A percentile compares a stretch with the other conserved stretches of the same genome.
These are phyloP conservation scores for Boletus patriciae DNA, from an alignment of 768 basidiomycete genomes.

Conservation along the genomic window DNA sequence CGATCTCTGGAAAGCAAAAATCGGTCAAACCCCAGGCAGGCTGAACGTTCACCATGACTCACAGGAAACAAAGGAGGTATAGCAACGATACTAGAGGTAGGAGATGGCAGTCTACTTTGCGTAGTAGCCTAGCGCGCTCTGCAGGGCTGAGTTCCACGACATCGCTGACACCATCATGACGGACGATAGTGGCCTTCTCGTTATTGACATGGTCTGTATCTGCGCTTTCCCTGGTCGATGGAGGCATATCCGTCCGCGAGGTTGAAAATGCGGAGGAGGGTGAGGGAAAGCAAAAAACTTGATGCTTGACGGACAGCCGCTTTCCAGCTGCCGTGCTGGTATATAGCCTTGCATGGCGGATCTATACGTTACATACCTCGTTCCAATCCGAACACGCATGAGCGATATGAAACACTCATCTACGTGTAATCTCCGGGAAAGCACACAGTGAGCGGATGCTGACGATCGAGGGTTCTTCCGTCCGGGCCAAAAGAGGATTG, in stretches of 20 bases:
- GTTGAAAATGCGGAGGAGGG: neutral
- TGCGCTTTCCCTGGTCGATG: conserved; percentile 1
- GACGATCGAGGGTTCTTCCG: too few relatives aligned
- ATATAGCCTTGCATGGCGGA: neutral
- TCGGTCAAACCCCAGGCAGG: neutral
- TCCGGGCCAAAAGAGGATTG: too few relatives aligned
- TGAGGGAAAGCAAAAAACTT: neutral
- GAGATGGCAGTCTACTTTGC: conserved; percentile 46
- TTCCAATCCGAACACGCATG: neutral
- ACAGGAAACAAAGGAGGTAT: conserved; percentile 48
- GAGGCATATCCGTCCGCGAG: conserved; percentile 6
- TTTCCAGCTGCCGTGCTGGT: too few relatives aligned
- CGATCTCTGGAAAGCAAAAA: conserved; percentile 37
- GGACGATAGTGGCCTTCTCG: conserved; percentile 11
- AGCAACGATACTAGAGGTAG: conserved; percentile 45
- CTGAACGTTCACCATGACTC: conserved; percentile 19
- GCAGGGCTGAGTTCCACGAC: conserved; percentile 7
- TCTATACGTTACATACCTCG: neutral
- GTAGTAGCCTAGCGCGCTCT: conserved; percentile 31
- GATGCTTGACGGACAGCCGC: neutral
- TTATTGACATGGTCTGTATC: conserved; percentile 1
- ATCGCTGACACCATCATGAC: neutral
- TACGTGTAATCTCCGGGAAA: too few relatives aligned
- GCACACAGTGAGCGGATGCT: too few relatives aligned
- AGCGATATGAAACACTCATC: too few relatives aligned